Evolutionary conservation across 2,329 filamentous ascomycete genomes (phyloP).

Genomic region (Daldinia eschscholtzii): DNA sequence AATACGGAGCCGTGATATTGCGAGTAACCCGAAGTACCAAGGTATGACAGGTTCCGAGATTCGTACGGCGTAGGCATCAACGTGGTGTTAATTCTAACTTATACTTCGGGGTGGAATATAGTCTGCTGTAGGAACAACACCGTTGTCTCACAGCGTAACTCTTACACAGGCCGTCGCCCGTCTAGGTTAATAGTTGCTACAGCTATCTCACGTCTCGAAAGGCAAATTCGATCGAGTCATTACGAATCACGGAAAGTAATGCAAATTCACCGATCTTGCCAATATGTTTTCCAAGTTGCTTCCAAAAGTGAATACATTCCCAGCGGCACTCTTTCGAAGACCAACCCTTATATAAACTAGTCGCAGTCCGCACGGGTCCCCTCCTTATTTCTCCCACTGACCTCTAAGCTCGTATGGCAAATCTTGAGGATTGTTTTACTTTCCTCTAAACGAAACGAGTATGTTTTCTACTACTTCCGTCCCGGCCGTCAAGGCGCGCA

Average conservation of each 20-base stretch:
- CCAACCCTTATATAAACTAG: neutral
- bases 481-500: neutral
- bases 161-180: slow-evolving; percentile 3
- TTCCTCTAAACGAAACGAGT: slow-evolving; percentile 13
- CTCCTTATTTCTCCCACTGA: neutral
- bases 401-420: neutral
- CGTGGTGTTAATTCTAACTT: slow-evolving; percentile 11
- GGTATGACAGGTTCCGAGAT: neutral
- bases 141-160: slow-evolving; percentile 14
- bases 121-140: slow-evolving; percentile 14
- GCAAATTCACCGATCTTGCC: neutral
- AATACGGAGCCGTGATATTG: neutral
- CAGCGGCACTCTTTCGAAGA: neutral
- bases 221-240: neutral
- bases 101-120: slow-evolving; percentile 12
- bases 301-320: neutral
- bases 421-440: neutral
- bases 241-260: slow-evolving; percentile 19
- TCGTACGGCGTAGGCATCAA: slow-evolving; percentile 9
- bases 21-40: neutral
- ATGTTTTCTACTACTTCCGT: neutral
- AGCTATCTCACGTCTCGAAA: neutral
- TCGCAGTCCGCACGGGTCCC: neutral
- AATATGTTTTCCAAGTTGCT: neutral
- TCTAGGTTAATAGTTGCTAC: slow-evolving; percentile 3